Evolutionary conservation across 768 basidiomycete species (phyloP).

Genomic region (Amanita jacksonii): DNA sequence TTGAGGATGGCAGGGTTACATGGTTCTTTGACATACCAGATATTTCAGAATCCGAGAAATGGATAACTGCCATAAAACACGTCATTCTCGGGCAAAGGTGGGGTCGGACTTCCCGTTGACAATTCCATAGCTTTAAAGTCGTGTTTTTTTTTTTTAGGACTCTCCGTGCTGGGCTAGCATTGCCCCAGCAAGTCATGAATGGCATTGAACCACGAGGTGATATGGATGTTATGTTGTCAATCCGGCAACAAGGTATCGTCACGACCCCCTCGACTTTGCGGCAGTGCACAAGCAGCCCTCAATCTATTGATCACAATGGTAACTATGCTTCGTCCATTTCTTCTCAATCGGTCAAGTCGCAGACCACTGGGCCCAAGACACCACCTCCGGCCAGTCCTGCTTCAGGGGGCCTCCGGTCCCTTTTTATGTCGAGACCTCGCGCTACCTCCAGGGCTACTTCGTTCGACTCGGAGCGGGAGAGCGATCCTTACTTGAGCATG

Average conservation of each 20-base stretch:
- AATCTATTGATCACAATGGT: constrained; percentile 18
- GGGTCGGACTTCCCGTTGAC: constrained; percentile 6
- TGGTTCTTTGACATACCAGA: constrained; percentile 66
- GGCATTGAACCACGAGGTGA: constrained; percentile 64
- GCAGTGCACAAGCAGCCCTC: constrained; percentile 20
- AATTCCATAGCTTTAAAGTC: neutral
- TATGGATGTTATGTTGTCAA: constrained; percentile 77
- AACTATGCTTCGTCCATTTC: constrained; percentile 39
- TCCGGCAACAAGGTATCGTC: constrained; percentile 58
- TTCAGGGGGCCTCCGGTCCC: constrained; percentile 43
- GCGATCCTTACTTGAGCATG: constrained; percentile 45
- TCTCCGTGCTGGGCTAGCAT: constrained; percentile 56
- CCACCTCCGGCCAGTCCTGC: constrained; percentile 33
- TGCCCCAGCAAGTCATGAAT: constrained; percentile 29
- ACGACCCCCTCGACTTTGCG: constrained; percentile 23
- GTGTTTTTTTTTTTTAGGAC: constrained; percentile 33
- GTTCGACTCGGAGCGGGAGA: constrained; percentile 27
- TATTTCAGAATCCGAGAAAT: constrained; percentile 53
- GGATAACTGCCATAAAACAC: constrained; percentile 69
- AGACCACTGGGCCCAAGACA: constrained; percentile 29
- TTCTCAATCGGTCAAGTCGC: constrained; percentile 33
- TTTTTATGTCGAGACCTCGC: constrained; percentile 49
- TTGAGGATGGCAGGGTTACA: constrained; percentile 45
- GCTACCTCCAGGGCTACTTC: constrained; percentile 45
- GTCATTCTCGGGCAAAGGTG: constrained; percentile 66